A percentile compares a stretch with the other conserved stretches of the same genome.
phyloP scores from a whole-genome alignment of 2,329 filamentous ascomycete genomes.

The Emericellopsis atlantica region DNA sequence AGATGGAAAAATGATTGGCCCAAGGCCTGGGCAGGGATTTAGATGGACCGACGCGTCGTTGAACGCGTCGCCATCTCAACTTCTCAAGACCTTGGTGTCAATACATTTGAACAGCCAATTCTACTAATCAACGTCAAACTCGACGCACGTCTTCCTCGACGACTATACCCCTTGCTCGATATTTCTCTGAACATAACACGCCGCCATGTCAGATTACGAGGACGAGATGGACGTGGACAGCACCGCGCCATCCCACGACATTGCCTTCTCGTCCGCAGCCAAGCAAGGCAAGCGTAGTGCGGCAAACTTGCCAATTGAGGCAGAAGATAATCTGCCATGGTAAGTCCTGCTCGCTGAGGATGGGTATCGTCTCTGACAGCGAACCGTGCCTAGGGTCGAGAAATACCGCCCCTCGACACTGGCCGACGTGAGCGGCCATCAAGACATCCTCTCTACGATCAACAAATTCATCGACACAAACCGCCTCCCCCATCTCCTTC shows the following conservation, averaged over 20 bases:
- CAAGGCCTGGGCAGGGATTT: slow-evolving; percentile 2
- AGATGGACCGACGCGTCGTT: neutral
- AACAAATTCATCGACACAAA: slow-evolving; percentile 96
- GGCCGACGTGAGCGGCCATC: slow-evolving; percentile 87
- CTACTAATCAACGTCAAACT: no score
- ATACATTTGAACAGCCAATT: no score
- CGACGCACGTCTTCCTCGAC: no score
- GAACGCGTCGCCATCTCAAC: neutral
- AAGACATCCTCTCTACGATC: slow-evolving; percentile 94
- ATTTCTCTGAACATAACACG: neutral
- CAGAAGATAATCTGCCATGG: slow-evolving; percentile 91
- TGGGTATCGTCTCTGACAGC: neutral
- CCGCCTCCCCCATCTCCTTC: slow-evolving; percentile 83
- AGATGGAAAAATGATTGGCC: neutral
- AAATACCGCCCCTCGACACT: slow-evolving; percentile 89
- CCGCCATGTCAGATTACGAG: slow-evolving; percentile 43
- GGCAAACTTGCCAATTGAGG: slow-evolving; percentile 86
- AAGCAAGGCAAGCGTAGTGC: slow-evolving; percentile 85
- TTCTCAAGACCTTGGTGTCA: neutral
- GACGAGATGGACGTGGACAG: slow-evolving; percentile 51
- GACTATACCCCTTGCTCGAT: no score
- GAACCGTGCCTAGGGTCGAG: slow-evolving; percentile 56
- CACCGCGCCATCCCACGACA: slow-evolving; percentile 29
- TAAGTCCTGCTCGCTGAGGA: slow-evolving; percentile 22
- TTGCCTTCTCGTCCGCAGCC: slow-evolving; percentile 61